Evolutionary conservation across 2,329 filamentous ascomycete genomes (phyloP).

Genomic region (Chrysoporthe austroafricana): DNA sequence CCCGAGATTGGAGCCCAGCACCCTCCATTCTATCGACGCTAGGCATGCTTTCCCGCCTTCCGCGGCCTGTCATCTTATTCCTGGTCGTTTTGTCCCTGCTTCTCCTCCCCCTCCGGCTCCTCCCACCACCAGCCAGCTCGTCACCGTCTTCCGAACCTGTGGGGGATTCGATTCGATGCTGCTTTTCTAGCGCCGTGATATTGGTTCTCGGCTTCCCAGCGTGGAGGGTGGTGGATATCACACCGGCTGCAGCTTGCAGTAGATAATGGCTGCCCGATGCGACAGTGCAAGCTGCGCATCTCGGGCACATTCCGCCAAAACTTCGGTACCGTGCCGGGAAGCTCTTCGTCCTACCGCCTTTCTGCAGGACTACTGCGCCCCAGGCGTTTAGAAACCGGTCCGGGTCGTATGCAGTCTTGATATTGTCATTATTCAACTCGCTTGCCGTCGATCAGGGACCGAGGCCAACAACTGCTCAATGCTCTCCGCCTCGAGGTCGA

Average conservation of each 20-base stretch:
- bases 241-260: background rate
- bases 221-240: background rate
- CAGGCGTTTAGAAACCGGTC: background rate
- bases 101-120: background rate
- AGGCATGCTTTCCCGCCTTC: conserved; percentile 21
- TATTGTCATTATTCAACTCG: background rate
- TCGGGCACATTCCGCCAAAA: background rate
- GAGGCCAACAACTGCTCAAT: conserved; percentile 1
- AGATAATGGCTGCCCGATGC: conserved; percentile 7
- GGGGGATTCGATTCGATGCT: background rate
- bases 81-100: background rate
- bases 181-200: no score
- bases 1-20: conserved; percentile 2
- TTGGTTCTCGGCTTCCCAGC: background rate
- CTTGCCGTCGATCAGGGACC: conserved; percentile 11
- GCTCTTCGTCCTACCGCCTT: background rate
- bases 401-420: background rate
- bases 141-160: background rate
- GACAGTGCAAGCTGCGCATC: background rate
- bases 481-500: background rate
- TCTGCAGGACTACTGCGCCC: background rate
- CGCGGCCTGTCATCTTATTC: conserved; percentile 15
- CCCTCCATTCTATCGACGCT: conserved; percentile 7
- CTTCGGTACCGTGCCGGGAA: background rate
- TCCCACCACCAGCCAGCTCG: background rate